Evolutionary conservation across 805 yeast species (phyloP).

Genomic region (Starmerella asiatica): DNA sequence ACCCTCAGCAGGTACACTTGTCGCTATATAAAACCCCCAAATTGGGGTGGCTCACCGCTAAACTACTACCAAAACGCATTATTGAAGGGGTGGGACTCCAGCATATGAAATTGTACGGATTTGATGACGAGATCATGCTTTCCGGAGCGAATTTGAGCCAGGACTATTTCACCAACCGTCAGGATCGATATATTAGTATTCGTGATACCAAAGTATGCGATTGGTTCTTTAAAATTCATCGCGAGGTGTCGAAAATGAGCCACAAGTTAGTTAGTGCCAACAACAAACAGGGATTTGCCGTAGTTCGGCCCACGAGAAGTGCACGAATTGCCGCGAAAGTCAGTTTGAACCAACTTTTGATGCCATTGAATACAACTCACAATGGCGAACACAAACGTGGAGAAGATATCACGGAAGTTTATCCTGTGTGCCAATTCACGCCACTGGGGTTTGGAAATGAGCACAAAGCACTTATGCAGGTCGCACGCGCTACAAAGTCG

Average conservation of each 20-base stretch:
- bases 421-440: conserved; percentile 83
- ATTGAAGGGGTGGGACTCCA: conserved; percentile 89
- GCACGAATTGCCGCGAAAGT: conserved; percentile 31
- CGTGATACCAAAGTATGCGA: conserved; percentile 44
- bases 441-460: conserved; percentile 81
- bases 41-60: conserved; percentile 50
- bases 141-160: conserved; percentile 84
- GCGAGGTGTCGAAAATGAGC: conserved; percentile 54
- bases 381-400: conserved; percentile 4
- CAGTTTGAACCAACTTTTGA: conserved; percentile 46
- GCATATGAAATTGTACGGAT: conserved; percentile 94
- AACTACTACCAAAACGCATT: conserved; percentile 62
- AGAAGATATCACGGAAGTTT: conserved; percentile 48
- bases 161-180: conserved; percentile 90
- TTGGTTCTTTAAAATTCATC: conserved; percentile 61
- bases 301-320: not conserved
- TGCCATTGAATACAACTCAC: conserved; percentile 21
- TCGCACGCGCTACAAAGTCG: conserved; percentile 27
- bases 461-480: conserved; percentile 42
- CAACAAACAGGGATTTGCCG: conserved; percentile 3
- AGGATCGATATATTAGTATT: conserved; percentile 79
- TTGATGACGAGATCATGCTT: conserved; percentile 76
- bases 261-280: conserved; percentile 37
- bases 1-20: conserved; percentile 53
- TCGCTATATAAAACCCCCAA: conserved; percentile 86